Base-by-base conservation (phyloP, 164 flowering plant species). In the Nelumbo lutea region DNA sequence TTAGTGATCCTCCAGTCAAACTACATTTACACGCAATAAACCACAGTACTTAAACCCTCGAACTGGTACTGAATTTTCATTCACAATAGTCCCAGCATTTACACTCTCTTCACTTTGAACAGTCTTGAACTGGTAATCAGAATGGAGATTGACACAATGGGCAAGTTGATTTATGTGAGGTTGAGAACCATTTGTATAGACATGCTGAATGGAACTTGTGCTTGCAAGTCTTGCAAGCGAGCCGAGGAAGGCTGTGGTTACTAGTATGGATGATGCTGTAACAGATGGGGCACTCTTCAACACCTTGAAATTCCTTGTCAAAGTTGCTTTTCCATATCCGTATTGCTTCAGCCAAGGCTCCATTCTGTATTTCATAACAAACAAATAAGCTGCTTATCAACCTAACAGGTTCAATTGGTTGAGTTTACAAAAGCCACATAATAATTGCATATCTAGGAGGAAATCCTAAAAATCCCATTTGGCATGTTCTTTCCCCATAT, bases 221-320 rank as follows among this genome's bases (percentile, higher is more conserved):
- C 76, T 91, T 96, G 92, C 98, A 96, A 55, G 98, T 93, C 78
- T 82, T 91, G 93, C 99, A 96, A 59, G 96, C 93, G 57, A 88
- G 95, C 39, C 92, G 88, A 42, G 99, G 99, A 68, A 90, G 84
- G 76, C 89, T 85, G 75, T 91, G 92, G 74, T 91, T 85, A 5
- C 81, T 56, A 9, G 97, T 89, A 64, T 96, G 98, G 70, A 96
- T 87, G 57, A 96, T 91, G 77, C 99, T 93, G 79, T 96, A 96
- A 81, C 98, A 96, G 61, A 96, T 93, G 14, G 99, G 99, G 73
- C 99, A 96, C 75, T 96, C 99, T 76, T 96, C 98, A 48, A 96
- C 87, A 10, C 97, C 98, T 83, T 89, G 88, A 73, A 93, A 96
- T 79, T 87, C 97, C 80, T 90, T 92, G 85, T 95, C 96, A 63